Evolutionary conservation across 768 basidiomycete species (phyloP), one percentile per base, ranked within the genome.

Genomic region (Suillus bovinus): DNA sequence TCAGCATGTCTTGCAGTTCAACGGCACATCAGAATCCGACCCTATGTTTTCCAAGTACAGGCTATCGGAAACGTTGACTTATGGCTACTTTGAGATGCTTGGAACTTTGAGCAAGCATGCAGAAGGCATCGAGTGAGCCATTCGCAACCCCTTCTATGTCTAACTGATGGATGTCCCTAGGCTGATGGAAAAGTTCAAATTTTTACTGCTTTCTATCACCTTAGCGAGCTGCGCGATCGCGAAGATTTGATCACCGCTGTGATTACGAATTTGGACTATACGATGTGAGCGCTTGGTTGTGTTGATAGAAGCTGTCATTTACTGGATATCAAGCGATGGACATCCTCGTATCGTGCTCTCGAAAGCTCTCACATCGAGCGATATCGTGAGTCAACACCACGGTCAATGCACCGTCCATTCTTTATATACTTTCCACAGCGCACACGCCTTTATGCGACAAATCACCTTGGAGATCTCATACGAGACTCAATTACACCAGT

Each of bases 171-270:
- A 46, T 33, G 14, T 17, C 22, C 27, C 16, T 63, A 96, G 96
- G 49, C 77, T 99, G 16, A 77, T 99, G 74, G 94, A 97, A 75
- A 91, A 91, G 68, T 90, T 90, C 76, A 92, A 91, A 69, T 84
- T 98, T 99, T 98, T 74, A 99, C 95, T 0, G 90, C 93, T 0
- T 96, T 99, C 74, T 99, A 99, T 71, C 96, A 95, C 71, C 77
- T 99, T 49, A 93, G 90, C 70, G 97, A 99, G 70, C 81, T 98
- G 39, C 83, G 90, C 29, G 91, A 90, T 74, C 83, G 97, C 41
- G 95, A 98, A 70, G 96, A 99, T 71, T 80, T 99, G 50, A 92
- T 96, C 62, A 93, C 89, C 68, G 88, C 87, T 2, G 93, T 97
- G 66, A 90, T 98, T 42, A 93, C 94, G 68, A 92, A 92, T 67